Conservation (phyloP, 306 rosid genomes). For the Elaeagnus macrophylla region DNA sequence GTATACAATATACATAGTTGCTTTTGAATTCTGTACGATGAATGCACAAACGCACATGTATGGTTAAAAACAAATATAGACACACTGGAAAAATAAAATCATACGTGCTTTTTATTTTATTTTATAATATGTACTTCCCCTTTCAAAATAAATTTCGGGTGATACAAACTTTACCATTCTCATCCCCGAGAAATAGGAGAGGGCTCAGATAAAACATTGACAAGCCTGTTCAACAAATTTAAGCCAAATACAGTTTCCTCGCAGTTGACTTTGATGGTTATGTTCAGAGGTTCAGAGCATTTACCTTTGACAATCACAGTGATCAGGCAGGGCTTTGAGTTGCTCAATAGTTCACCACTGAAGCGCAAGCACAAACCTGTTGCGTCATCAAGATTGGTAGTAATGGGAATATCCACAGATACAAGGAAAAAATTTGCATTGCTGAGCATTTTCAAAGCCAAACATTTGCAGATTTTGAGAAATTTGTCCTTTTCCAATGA, state of each 20-base stretch:
- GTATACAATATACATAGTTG: background rate
- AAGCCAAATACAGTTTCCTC: constrained; percentile 93
- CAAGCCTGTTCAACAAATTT: constrained; percentile 78
- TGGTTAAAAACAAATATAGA: background rate
- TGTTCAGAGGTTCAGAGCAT: constrained; percentile 64
- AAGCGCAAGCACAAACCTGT: constrained; percentile 86
- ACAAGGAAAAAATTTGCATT: constrained; percentile 71
- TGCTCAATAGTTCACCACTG: constrained; percentile 71
- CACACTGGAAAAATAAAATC: background rate
- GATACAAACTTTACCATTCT: background rate
- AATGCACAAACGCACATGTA: too few species aligned
- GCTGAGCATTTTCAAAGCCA: constrained; percentile 75
- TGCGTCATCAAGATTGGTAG: constrained; percentile 68
- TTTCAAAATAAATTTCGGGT: constrained; percentile 7
- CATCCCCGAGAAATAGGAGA: constrained; percentile 23
- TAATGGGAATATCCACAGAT: constrained; percentile 75
- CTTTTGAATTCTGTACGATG: too few species aligned
- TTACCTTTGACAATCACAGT: constrained; percentile 70
- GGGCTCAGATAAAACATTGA: constrained; percentile 63
- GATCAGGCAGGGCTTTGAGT: constrained; percentile 66
- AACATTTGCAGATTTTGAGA: constrained; percentile 63
- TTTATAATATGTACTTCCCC: background rate
- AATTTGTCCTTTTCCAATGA: constrained; percentile 52
- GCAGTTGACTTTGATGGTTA: constrained; percentile 72
- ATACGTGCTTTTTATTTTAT: background rate